Base-by-base conservation (phyloP, 148 eudicot genomes). In the Dianthus caryophyllus region DNA sequence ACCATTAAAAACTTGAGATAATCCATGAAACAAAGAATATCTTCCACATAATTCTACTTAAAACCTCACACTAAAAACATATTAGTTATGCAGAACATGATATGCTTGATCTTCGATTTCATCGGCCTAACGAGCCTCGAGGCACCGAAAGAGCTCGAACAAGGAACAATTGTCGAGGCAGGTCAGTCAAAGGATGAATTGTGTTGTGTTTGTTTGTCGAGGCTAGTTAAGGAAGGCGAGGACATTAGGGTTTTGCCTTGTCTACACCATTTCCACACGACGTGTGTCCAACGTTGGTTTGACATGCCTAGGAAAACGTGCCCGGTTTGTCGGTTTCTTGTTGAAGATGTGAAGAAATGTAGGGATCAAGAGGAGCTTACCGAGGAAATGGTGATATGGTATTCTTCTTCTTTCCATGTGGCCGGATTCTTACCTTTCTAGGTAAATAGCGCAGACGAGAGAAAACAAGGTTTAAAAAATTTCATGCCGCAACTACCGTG, bases 381-480 rank as follows among this genome's bases (percentile, higher is more conserved):
- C 0, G 87, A 81, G 36, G 96, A 89, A 21, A 82, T 92, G 96
- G 70, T 84, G 13, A 76, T 84, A 20, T 92, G 97, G 97, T 92
- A 88, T 75, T 89, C 97, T 74, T 87, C 91, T 67, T 87, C 96
- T 46, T 89, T 92, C 49, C 93, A 92, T 81, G 83, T 79, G 47
- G 89, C 90, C 76, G 90, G 88, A 5, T 86, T 86, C 71, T 52
- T 41, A 16, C 50, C 69, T 60, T 73, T 72, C 57, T 38, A 67
- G 41, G 54, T 26, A 24, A 53, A 11, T 9, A 33, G 3, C 38
- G 15, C 31, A 20, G 24, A 1, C 24, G 5, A 50, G 12, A 41
- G 11, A 41, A 41, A 6, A 18, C 24, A 3, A 33, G 11, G 20
- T 50, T 50, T 6, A 22, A 53, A 53, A 53, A 53, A 22, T 5